Evolutionary conservation across 2,329 filamentous ascomycete species (phyloP), one percentile per base, ranked within the genome.

Genomic region (Chaetomium sp.): DNA sequence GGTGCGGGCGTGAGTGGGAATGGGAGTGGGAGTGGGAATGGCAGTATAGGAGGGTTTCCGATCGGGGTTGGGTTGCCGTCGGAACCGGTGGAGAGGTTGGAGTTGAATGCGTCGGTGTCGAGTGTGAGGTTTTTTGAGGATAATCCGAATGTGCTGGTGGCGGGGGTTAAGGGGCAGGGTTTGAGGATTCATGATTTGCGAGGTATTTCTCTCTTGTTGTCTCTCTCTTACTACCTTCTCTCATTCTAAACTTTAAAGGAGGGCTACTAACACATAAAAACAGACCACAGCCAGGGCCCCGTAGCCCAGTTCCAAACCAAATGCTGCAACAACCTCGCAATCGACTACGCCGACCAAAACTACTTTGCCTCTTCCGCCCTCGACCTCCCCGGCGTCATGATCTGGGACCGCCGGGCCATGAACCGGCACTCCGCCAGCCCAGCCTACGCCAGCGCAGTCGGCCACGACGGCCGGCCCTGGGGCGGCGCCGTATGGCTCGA

Each of bases 51-150:
- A 68, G 82, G 82, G 32, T 83, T 82, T 36, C 75, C 78, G 1
- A 62, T 71, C 2, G 74, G 77, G 49, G 68, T 74, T 41, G 69
- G 79, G 69, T 63, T 76, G 66, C 70, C 81, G 67, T 70, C 79
- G 66, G 78, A 84, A 70, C 74, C 87, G 59, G 69, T 80, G 66
- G 71, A 83, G 68, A 75, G 81, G 19, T 70, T 85, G 4, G 84
- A 87, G 65, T 78, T 80, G 4, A 84, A 81, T 51, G 86, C 90
- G 43, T 85, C 87, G n/a, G 85, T 94, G 32, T 89, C 87, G 1
- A 91, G 88, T 65, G 84, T 91, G 63, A 85, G 88, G 65, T 95
- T 92, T 74, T 91, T 92, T 57, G 81, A 88, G 56, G 82, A 87
- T 61, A 86, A 85, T 60, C 88, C 89, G 7, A 82, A 89, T 60